Evolutionary conservation across 2,329 filamentous ascomycete genomes (phyloP), one percentile per base, ranked within the genome.

Genomic region (Diaporthe sp.): DNA sequence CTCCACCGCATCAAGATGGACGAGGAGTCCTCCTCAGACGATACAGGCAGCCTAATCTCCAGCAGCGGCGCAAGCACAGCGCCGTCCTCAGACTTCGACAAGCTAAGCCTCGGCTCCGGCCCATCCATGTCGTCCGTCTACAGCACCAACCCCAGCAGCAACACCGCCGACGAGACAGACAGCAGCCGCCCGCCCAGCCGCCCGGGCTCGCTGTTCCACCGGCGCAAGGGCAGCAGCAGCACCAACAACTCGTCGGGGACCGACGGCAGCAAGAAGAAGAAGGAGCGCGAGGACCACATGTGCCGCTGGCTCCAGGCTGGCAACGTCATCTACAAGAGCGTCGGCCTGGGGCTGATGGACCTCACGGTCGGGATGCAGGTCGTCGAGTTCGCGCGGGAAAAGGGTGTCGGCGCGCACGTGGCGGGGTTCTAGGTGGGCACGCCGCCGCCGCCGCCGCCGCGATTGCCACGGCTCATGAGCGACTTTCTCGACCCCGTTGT

Each of bases 261-360:
- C 3, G 65, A 72, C 17, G 66, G 78, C 58, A 74, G 77, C 63
- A 77, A 75, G 70, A 78, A 84, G 66, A 85, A 87, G 78, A 82
- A 84, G 73, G 83, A 84, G 75, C 84, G 84, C 74, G 86, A 90
- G 68, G 85, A 90, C 70, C 83, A 87, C 15, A 82, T 92, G 71
- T 83, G 85, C 37, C 82, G 85, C 27, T 92, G 91, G 91, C 80
- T 93, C 72, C 84, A 87, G 73, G 85, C 86, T 3, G 92, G 92
- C 0, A 93, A 92, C 74, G 91, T 93, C 27, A 87, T 93, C 10
- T 93, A 93, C 80, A 93, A 93, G 85, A 91, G 89, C 75, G 92
- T 93, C 0, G 92, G 92, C 0, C 81, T 93, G 63, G 92, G 91
- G 0, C 80, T 93, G 68, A 93, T 93, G 91, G 92, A 93, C 78